Percentiles rank a stretch among this genome's conserved stretches.
phyloP scores from a whole-genome alignment of 2,329 filamentous ascomycete genomes.

The Botryosphaeria dothidea region DNA sequence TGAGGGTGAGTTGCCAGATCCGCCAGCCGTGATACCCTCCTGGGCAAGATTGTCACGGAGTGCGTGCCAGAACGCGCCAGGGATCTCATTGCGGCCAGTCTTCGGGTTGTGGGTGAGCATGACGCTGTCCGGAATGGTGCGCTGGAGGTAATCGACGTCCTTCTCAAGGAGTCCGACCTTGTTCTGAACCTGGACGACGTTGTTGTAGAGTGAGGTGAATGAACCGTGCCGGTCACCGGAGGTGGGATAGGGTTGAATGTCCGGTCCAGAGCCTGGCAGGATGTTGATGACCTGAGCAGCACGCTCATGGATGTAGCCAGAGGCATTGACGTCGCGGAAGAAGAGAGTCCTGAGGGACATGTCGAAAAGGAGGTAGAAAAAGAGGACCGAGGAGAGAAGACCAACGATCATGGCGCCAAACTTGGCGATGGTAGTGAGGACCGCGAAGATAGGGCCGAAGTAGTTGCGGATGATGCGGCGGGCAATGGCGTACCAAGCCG shows the following conservation, averaged over 20 bases:
- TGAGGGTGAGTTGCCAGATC: not conserved
- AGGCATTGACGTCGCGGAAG: not conserved
- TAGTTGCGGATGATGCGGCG: not conserved
- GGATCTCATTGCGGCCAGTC: constrained; percentile 56
- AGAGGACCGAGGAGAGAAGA: not conserved
- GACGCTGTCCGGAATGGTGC: constrained; percentile 58
- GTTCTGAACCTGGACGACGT: not conserved
- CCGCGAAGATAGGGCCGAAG: not conserved
- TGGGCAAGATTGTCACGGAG: constrained; percentile 56
- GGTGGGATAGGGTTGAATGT: not conserved
- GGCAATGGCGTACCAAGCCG: not conserved
- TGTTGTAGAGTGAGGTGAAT: not conserved
- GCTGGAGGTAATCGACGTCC: constrained; percentile 39
- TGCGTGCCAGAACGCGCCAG: constrained; percentile 66
- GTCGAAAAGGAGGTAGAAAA: not conserved
- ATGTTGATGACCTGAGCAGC: not conserved
- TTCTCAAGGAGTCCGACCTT: not conserved
- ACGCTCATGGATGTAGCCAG: not conserved
- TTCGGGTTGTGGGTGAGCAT: constrained; percentile 53
- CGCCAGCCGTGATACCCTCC: constrained; percentile 32
- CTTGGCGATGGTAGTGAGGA: not conserved
- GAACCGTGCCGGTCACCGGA: not conserved
- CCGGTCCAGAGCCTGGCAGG: not conserved
- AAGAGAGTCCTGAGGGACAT: not conserved
- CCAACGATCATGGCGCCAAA: not conserved